Evolutionary conservation across 208 protist genomes (phyloP).

Genomic region (Entamoeba histolytica): DNA sequence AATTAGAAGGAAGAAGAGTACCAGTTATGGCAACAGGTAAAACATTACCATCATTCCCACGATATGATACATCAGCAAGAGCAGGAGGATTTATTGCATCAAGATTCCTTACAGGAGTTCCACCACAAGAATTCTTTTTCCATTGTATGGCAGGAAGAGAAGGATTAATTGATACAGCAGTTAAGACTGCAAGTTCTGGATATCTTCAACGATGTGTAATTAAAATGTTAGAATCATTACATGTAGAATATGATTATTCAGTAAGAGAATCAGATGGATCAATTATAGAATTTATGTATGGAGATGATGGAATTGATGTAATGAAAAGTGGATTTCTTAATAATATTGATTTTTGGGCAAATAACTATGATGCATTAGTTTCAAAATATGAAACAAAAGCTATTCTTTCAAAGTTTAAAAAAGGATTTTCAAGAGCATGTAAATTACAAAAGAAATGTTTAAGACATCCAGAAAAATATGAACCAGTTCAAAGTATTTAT

Average conservation of each 20-base stretch:
- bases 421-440: not conserved
- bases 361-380: constrained; percentile 33
- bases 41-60: constrained; percentile 59
- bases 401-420: not conserved
- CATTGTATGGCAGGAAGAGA: constrained; percentile 98
- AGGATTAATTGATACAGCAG: constrained; percentile 95
- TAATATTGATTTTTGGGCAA: constrained; percentile 56
- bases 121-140: constrained; percentile 90
- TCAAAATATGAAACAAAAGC: not conserved
- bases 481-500: constrained; percentile 18
- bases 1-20: constrained; percentile 86
- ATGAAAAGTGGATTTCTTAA: constrained; percentile 63
- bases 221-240: constrained; percentile 27
- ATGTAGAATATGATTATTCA: constrained; percentile 33
- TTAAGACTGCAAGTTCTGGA: constrained; percentile 95
- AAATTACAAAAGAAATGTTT: not conserved
- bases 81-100: constrained; percentile 31
- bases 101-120: constrained; percentile 94
- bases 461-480: constrained; percentile 8
- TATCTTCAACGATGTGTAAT: constrained; percentile 40
- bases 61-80: not conserved
- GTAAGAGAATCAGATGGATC: constrained; percentile 28
- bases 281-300: constrained; percentile 70
- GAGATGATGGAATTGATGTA: constrained; percentile 85
- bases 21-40: constrained; percentile 76